These are phyloP conservation scores for Glycine soja DNA, from an alignment of 306 rosid species.

Conservation along the genomic window DNA sequence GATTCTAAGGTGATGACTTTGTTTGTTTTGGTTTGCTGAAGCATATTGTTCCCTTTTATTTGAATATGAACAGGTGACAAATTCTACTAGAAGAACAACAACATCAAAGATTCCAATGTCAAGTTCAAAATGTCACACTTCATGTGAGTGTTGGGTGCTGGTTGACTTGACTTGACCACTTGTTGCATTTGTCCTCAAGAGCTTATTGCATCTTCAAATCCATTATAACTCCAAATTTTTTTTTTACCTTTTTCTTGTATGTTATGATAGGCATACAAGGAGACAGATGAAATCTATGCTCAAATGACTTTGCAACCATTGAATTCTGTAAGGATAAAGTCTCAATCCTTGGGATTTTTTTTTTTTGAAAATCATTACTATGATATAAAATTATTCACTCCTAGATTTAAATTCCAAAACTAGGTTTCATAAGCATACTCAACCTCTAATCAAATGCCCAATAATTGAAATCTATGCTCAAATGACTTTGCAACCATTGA, in stretches of 20 bases:
- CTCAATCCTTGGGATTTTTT: too few relatives aligned
- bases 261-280: constrained; percentile 84
- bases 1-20: not conserved
- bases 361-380: too few relatives aligned
- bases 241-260: constrained; percentile 27
- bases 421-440: too few relatives aligned
- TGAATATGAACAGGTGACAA: too few relatives aligned
- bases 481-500: constrained; percentile 93
- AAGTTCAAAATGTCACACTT: constrained; percentile 83
- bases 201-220: constrained; percentile 22
- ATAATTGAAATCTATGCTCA: constrained; percentile 96
- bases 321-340: constrained; percentile 75
- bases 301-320: constrained; percentile 97
- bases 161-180: too few relatives aligned
- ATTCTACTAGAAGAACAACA: too few relatives aligned
- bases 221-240: not conserved
- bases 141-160: too few relatives aligned
- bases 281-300: constrained; percentile 93
- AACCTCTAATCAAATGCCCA: too few relatives aligned
- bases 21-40: constrained; percentile 39
- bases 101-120: too few relatives aligned
- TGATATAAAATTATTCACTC: too few relatives aligned
- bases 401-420: too few relatives aligned
- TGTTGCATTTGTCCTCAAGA: too few relatives aligned
- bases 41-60: not conserved